Evolutionary conservation across 768 basidiomycete species (phyloP).

Genomic region (Macrolepiota fuliginosa): DNA sequence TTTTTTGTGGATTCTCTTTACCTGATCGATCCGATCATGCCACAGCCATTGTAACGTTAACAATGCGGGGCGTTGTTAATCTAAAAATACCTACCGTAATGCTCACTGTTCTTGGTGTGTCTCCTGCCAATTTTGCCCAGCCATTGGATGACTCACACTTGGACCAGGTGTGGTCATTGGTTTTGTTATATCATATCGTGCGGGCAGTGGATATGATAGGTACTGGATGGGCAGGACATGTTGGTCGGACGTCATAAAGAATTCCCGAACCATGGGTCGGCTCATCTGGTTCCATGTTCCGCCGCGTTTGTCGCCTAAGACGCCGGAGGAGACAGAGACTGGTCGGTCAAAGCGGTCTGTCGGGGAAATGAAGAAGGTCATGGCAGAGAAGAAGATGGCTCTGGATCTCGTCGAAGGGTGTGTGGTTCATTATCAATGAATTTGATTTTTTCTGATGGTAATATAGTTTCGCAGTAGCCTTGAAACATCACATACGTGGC

Average conservation of each 20-base stretch:
- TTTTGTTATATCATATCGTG: constrained; percentile 67
- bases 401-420: constrained; percentile 59
- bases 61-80: constrained; percentile 34
- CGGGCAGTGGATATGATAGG: constrained; percentile 61
- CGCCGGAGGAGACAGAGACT: constrained; percentile 31
- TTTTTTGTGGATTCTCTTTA: not conserved
- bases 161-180: constrained; percentile 48
- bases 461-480: constrained; percentile 47
- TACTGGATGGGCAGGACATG: constrained; percentile 57
- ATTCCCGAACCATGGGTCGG: constrained; percentile 45
- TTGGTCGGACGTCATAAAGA: constrained; percentile 58
- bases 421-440: constrained; percentile 15
- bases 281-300: constrained; percentile 66
- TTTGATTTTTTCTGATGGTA: not conserved
- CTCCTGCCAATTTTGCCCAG: not conserved
- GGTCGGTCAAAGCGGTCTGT: constrained; percentile 29
- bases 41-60: constrained; percentile 42
- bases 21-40: not conserved
- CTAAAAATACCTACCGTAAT: constrained; percentile 53
- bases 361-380: constrained; percentile 46
- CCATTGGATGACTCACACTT: not conserved
- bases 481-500: constrained; percentile 64
- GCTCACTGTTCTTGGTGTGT: constrained; percentile 57
- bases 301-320: constrained; percentile 40
- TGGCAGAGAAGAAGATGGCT: constrained; percentile 61